Evolutionary conservation across 331 rosid species (phyloP), one percentile per base, ranked within the genome.

Genomic region (Quercus phellos): DNA sequence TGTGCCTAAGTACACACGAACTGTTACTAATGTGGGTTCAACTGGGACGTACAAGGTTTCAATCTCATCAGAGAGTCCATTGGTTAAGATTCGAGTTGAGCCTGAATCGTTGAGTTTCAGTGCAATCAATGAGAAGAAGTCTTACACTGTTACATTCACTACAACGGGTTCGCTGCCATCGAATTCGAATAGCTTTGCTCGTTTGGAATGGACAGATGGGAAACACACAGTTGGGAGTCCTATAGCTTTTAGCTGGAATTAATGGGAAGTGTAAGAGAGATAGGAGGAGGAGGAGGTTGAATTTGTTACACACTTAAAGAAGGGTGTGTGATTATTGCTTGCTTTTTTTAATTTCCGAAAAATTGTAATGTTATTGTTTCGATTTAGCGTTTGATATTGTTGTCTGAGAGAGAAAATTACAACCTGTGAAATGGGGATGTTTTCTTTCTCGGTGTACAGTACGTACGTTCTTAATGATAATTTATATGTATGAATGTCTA

Each of bases 301-400:
- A 30, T 82, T 86, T 74, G 54, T 87, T 82, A 76, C 77, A 83
- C 85, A 42, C 87, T 83, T 87, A 78, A 89, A 87, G 84, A 83
- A 74, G 85, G 78, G 85, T 80, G 84, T 78, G 82, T 8, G 46
- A 38, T 38, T 38, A 73, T 85, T 69, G 73, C 77, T 72, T 54
- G 43, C 46, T 35, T 14, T 43, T 10, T 70, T 4, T 19, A 42
- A 17, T 38, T 24, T 24, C 58, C 1, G 26, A 9, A 66, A 66
- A 32, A 26, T 17, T 66, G 35, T 18, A 66, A 66, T 66, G 26
- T 34, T 34, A 7, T 32, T 66, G 70, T 32, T 24, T 27, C 34
- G 4, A 17, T 18, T 17, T 30, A 29, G 46, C 12, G 55, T 32
- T 51, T 19, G 32, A 24, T 21, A 24, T 59, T 42, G 56, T 16